phyloP scores from a whole-genome alignment of 78 protist genomes.

The Dictyostelium intermedium region DNA sequence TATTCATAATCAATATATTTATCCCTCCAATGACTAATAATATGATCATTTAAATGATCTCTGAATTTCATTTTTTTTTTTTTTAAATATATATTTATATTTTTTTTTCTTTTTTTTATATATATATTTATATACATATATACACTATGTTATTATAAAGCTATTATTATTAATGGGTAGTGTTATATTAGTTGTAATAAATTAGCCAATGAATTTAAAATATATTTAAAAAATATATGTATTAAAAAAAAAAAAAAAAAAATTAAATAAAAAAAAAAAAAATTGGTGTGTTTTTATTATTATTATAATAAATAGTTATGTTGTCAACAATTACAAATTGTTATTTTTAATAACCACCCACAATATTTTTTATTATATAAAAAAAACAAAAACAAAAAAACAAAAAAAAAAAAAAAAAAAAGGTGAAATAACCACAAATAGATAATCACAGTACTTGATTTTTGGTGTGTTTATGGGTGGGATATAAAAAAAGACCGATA shows the following conservation, averaged over 20 bases:
- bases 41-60: background rate
- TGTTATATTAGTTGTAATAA: too few relatives aligned
- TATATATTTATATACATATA: too few relatives aligned
- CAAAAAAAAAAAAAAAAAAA: too few relatives aligned
- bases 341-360: background rate
- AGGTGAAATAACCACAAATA: background rate
- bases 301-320: background rate
- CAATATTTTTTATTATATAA: background rate
- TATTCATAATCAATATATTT: conserved; percentile 69
- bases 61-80: conserved; percentile 1
- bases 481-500: background rate
- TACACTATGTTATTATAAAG: too few relatives aligned
- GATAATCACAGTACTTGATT: background rate
- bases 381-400: too few relatives aligned
- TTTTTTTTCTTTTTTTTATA: too few relatives aligned
- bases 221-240: too few relatives aligned
- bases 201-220: background rate
- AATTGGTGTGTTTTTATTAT: too few relatives aligned
- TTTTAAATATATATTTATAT: too few relatives aligned
- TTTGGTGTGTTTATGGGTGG: background rate
- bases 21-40: conserved; percentile 61
- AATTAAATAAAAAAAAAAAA: too few relatives aligned
- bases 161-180: background rate
- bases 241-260: too few relatives aligned
- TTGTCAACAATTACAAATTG: background rate